Evolutionary conservation across 768 basidiomycete genomes (phyloP).

Genomic region (Amanita pallidorosea): DNA sequence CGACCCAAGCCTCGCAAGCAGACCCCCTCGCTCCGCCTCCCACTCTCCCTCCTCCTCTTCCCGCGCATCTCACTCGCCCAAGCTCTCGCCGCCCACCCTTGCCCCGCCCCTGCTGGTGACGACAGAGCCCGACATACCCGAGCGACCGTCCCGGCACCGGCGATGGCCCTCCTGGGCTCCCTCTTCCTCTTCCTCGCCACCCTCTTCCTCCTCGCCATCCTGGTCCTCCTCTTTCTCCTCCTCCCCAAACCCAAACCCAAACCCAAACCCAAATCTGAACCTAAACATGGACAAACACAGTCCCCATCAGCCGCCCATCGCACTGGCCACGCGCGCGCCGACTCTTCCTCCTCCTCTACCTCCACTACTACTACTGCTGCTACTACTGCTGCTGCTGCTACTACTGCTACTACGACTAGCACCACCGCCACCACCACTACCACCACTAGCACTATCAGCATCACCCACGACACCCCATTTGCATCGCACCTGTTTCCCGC

Average conservation of each 20-base stretch:
- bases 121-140: neutral
- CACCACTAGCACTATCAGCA: neutral
- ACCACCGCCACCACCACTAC: no score
- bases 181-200: no score
- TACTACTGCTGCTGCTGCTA: no score
- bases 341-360: no score
- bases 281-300: slow-evolving; percentile 11
- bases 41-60: slow-evolving; percentile 20
- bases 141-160: neutral
- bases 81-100: slow-evolving; percentile 21
- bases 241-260: no score
- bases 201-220: no score
- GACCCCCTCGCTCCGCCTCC: slow-evolving; percentile 8
- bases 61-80: slow-evolving; percentile 17
- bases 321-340: neutral
- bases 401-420: no score
- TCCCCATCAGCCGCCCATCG: neutral
- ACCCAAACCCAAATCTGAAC: slow-evolving; percentile 5
- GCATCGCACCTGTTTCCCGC: slow-evolving; percentile 26
- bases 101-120: slow-evolving; percentile 26
- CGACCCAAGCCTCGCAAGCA: no score
- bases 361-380: no score
- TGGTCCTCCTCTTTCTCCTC: no score
- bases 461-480: slow-evolving; percentile 23
- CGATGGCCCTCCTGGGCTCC: no score